Evolutionary conservation across 2,329 filamentous ascomycete genomes (phyloP), one percentile per base, ranked within the genome.

Genomic region (Aspergillus puulaauensis): DNA sequence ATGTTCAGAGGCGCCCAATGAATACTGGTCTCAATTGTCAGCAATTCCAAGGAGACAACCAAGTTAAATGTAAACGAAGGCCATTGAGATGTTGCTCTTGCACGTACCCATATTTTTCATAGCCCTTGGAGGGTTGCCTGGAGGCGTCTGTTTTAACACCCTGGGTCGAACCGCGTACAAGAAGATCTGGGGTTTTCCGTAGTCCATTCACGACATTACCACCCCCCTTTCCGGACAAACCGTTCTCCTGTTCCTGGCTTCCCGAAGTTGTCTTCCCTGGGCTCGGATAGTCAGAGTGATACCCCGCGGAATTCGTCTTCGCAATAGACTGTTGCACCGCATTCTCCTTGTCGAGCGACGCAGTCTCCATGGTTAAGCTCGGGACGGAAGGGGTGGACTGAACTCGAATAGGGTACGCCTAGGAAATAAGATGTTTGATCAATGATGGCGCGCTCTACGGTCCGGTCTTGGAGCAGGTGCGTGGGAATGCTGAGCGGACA

Each of bases 1-100:
- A 93, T 82, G 58, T 87, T 87, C 62, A 91, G 79, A 15, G 93
- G 93, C 6, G 93, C 95, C 81, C 91, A 97, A 61, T 90, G 86
- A 66, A 97, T 90, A 40, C 88, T 84, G 50, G 23, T 56, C 39
- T 46, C 33, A 49, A 44, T 40, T 45, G 45, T 63, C 48, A 61
- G 58, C 43, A 23, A 41, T 21, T n/a, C 17, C 35, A 37, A n/a
- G 6, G 5, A n/a, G 14, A 37, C 15, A n/a, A 37, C 35, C 35
- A n/a, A n/a, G 6, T n/a, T 2, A 37, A 37, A 15, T n/a, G 15
- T n/a, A 37, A n/a, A n/a, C 15, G 35, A n/a, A 37, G 15, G 15
- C 35, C 6, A 7, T 17, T 15, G 21, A 24, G 5, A 56, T 40
- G n/a, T 27, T n/a, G 31, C 24, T 49, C 27, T 12, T 6, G 14